These are phyloP conservation scores for Aegilops bicornis DNA, from an alignment of 176 grass and related monocot species.

Conservation along the genomic window DNA sequence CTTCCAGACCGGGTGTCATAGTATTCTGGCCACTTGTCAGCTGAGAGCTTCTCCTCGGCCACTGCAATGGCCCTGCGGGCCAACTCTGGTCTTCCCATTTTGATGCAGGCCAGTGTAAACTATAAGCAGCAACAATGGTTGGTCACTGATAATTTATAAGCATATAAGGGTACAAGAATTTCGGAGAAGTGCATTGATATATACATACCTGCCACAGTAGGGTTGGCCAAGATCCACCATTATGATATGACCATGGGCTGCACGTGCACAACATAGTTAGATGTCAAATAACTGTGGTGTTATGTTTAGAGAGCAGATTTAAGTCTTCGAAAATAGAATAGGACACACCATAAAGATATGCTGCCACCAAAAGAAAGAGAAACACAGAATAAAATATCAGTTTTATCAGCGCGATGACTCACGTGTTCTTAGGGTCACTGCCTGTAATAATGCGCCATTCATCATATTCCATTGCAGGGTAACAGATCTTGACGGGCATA, in stretches of 20 bases:
- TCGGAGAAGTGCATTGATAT: neutral
- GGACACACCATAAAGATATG: neutral
- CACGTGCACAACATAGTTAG: slow-evolving; percentile 35
- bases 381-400: neutral
- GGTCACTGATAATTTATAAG: slow-evolving; percentile 9
- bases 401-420: slow-evolving; percentile 18
- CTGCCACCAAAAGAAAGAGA: neutral
- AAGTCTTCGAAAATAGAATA: slow-evolving; percentile 5
- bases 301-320: slow-evolving; percentile 9
- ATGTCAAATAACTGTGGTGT: slow-evolving; percentile 18
- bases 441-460: slow-evolving; percentile 86
- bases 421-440: slow-evolving; percentile 95
- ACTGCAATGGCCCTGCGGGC: slow-evolving; percentile 71
- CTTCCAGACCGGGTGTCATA: slow-evolving; percentile 84
- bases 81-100: slow-evolving; percentile 88
- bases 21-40: slow-evolving; percentile 95
- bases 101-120: slow-evolving; percentile 98
- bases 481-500: slow-evolving; percentile 82
- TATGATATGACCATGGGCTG: slow-evolving; percentile 99
- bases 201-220: slow-evolving; percentile 88
- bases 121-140: slow-evolving; percentile 34
- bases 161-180: neutral
- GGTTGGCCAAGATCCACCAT: slow-evolving; percentile 99
- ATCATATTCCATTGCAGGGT: slow-evolving; percentile 81
- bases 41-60: slow-evolving; percentile 74